Base-by-base conservation (phyloP, 805 yeast species). In the Wickerhamiella kurtzmanii region DNA sequence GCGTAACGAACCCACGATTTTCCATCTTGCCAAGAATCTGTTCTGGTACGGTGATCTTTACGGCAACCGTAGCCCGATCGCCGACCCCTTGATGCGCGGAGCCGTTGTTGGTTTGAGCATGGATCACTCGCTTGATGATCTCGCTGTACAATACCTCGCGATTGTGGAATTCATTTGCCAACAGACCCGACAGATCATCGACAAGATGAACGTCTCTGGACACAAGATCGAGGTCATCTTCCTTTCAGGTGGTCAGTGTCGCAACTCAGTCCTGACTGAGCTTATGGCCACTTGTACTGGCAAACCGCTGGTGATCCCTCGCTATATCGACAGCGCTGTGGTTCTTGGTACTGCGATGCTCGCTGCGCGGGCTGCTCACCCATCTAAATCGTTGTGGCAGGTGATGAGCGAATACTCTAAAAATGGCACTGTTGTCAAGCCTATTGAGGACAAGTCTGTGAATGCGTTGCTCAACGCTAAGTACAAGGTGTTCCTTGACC, bases 81-180 rank as follows among this genome's bases (percentile, higher is more conserved):
- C 97, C 11, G 96, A 92, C 60, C 87, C 95, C 8, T 68, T 72
- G 48, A 92, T 92, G 98, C 75, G 82, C 48, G 96, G 96, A 9
- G 76, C 88, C 2, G 80, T 92, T 50, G 81, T 87, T 54, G 98
- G 98, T 2, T 87, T 83, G 58, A 77, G 89, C 2, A 85, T 92
- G 94, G 97, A 92, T 62, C 68, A 75, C 9, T 79, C 95, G 0
- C 69, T 92, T 38, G 85, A 87, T 56, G 85, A 83, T 51, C 70
- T 92, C 55, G 96, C 96, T 0, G 63, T 85, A 50, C 80, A 78
- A 55, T 92, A 92, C 61, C 73, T 88, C 44, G 96, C 84, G 16
- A 95, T 97, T 3, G 86, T 96, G 64, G 98, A 92, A 67, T 92
- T 92, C 58, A 88, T 92, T 63, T 96, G 95, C 44, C 95, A 87